A percentile compares a stretch with the other conserved stretches of the same genome.
Conservation (phyloP, 495 filamentous ascomycete species). For the Talaromyces borbonicus region DNA sequence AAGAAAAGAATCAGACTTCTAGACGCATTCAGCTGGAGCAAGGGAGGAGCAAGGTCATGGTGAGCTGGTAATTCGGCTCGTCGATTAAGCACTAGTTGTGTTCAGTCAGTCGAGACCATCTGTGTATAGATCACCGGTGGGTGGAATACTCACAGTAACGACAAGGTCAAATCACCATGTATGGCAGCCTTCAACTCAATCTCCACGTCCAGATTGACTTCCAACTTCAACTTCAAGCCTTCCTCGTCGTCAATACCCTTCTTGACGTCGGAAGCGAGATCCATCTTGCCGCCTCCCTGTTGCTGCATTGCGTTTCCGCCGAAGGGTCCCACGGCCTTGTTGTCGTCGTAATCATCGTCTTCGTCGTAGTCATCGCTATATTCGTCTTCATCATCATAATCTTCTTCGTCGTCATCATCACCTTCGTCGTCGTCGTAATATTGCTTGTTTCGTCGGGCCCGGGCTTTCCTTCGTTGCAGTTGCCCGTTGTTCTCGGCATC, state of each 20-base stretch:
- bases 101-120: background rate
- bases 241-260: constrained; percentile 32
- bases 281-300: constrained; percentile 24
- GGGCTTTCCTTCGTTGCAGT: constrained; percentile 2
- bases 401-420: constrained; percentile 19
- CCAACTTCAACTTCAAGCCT: constrained; percentile 61
- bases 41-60: too few species aligned
- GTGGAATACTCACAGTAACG: constrained; percentile 61
- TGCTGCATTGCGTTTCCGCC: constrained; percentile 36
- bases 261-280: constrained; percentile 19
- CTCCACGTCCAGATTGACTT: constrained; percentile 82
- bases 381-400: constrained; percentile 17
- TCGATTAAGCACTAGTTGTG: background rate
- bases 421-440: constrained; percentile 46
- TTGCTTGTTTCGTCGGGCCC: constrained; percentile 17
- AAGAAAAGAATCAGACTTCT: too few species aligned
- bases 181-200: constrained; percentile 84
- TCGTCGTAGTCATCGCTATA: constrained; percentile 15
- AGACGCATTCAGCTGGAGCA: too few species aligned
- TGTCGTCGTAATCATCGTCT: constrained; percentile 12
- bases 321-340: constrained; percentile 35
- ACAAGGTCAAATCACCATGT: constrained; percentile 77
- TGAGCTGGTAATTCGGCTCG: too few species aligned
- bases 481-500: background rate
- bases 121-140: background rate